Base-by-base conservation (phyloP, 768 basidiomycete genomes). In the Phaeotremella skinneri region DNA sequence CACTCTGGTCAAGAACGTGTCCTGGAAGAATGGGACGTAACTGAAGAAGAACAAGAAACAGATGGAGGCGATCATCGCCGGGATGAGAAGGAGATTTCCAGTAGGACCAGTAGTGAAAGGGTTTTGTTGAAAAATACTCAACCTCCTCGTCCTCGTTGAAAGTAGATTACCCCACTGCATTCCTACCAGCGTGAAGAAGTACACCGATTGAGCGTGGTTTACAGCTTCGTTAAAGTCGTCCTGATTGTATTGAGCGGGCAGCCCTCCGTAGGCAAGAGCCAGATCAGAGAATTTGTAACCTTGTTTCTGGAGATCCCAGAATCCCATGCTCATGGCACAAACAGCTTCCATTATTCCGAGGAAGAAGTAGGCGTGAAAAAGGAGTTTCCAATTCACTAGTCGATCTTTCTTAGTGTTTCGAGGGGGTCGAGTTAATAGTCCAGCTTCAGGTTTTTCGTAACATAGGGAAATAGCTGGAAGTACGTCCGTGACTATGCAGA, bases 121-220 rank as follows among this genome's bases (percentile, higher is more conserved):
- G 37, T 82, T 82, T 37, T 83, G 82, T 61, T 83, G 81, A 75
- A 86, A 79, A 34, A 85, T 79, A 23, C 82, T 81, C 20, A 83
- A 79, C 16, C 79, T 79, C 23, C 85, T 81, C 7, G 83, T 82
- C 21, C 85, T 81, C 0, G 83, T 82, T 0, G 84, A 78, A 20
- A 85, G 78, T 6, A 86, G 77, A 63, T 83, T 85, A 27, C 82
- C 83, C 80, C 81, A 84, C 74, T 85, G 85, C 82, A 84, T 84
- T 53, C 84, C 76, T 34, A 84, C 79, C 4, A 84, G 74, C 17
- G 81, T 72, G 67, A 74, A 74, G 60, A 71, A 74, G 67, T 75
- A 75, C 25, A 85, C 77, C 31, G 79, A 81, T 70, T 85, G 84
- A 4, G 83, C 83, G 26, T 77, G 70, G 61, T 79, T 78, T 68